Conservation (phyloP, 352 stramenopile genomes). For the Phytophthora megakarya region DNA sequence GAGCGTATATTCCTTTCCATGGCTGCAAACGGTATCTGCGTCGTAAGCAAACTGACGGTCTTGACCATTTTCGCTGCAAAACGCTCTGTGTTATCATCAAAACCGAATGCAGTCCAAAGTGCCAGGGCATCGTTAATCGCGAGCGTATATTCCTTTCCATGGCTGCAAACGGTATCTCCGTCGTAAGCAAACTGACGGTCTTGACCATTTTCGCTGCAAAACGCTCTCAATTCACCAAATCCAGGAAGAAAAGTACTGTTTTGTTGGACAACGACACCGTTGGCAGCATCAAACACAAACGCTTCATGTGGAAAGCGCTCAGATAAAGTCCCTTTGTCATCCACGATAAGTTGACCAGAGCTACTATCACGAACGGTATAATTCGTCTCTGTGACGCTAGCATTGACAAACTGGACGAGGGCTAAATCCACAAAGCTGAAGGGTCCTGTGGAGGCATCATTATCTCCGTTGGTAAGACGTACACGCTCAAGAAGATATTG, state of each 20-base stretch:
- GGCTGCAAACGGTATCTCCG: conserved; percentile 16
- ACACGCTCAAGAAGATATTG: conserved; percentile 42
- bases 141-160: conserved; percentile 35
- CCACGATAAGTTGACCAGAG: conserved; percentile 2
- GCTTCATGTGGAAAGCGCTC: conserved; percentile 42
- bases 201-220: conserved; percentile 40
- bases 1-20: conserved; percentile 35
- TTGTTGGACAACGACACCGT: neutral
- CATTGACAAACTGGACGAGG: conserved; percentile 55
- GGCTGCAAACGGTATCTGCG: conserved; percentile 16
- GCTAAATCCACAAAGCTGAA: conserved; percentile 36
- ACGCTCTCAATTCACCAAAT: conserved; percentile 52
- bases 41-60: conserved; percentile 48
- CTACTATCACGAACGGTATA: conserved; percentile 32
- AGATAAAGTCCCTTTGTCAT: conserved; percentile 44
- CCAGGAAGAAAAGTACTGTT: conserved; percentile 29
- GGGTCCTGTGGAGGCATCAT: neutral
- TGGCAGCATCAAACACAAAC: conserved; percentile 30
- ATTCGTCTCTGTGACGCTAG: conserved; percentile 32
- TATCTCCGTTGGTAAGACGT: conserved; percentile 13
- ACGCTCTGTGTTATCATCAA: conserved; percentile 47
- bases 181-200: conserved; percentile 48
- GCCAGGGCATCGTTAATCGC: conserved; percentile 19
- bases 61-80: conserved; percentile 40
- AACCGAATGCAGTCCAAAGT: conserved; percentile 37